Conservation (phyloP, 345 rosid genomes). For the Ricinus communis region DNA sequence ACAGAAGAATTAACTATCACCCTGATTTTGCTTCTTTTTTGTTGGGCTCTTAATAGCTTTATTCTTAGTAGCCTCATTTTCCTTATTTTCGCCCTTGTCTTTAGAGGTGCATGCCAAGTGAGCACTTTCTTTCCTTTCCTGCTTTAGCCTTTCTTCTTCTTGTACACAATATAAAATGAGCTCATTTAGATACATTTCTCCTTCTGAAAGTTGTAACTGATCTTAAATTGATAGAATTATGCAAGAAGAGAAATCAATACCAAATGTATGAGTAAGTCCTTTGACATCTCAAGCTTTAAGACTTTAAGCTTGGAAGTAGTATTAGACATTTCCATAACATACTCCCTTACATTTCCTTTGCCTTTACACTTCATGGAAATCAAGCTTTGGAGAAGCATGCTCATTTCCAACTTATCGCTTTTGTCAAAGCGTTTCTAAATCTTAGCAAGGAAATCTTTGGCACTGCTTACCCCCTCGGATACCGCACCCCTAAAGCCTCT, state of each 20-base stretch:
- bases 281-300: background rate
- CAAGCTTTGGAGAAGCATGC: background rate
- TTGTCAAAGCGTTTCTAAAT: slow-evolving; percentile 15
- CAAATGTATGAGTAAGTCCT: slow-evolving; percentile 14
- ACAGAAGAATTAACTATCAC: background rate
- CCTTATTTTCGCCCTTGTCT: background rate
- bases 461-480: background rate
- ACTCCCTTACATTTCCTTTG: slow-evolving; percentile 18
- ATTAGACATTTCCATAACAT: slow-evolving; percentile 20
- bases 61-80: background rate
- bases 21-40: background rate
- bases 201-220: background rate
- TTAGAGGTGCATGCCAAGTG: background rate
- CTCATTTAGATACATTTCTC: background rate
- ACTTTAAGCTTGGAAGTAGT: slow-evolving; percentile 20
- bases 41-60: too few species aligned
- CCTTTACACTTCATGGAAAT: slow-evolving; percentile 7
- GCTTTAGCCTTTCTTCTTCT: background rate
- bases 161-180: background rate
- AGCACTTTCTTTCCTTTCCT: slow-evolving; percentile 8
- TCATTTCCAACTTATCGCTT: slow-evolving; percentile 13
- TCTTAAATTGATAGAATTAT: background rate
- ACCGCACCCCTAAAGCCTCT: slow-evolving; percentile 1
- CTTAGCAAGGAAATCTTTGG: slow-evolving; percentile 3
- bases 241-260: slow-evolving; percentile 17